Conservation (phyloP, 2,329 filamentous ascomycete genomes). For the Xylaria sp. region DNA sequence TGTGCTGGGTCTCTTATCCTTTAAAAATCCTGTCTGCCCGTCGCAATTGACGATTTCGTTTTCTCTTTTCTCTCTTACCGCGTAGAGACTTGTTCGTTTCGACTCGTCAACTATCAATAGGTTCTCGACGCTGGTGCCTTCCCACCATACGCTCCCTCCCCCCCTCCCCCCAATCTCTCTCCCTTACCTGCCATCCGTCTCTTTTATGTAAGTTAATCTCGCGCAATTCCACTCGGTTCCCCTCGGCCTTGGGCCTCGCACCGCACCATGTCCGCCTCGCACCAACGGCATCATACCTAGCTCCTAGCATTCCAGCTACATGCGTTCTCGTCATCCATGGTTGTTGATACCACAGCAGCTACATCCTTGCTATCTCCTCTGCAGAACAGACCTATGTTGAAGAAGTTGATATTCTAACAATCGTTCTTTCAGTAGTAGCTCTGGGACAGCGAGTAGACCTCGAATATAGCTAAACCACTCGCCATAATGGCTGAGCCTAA, state of each 20-base stretch:
- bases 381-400: constrained; percentile 4
- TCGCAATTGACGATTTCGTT: constrained; percentile 37
- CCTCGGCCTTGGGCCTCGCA: constrained; percentile 17
- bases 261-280: constrained; percentile 20
- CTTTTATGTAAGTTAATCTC: constrained; percentile 18
- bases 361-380: constrained; percentile 4
- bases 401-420: constrained; percentile 8
- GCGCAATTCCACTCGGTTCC: constrained; percentile 10
- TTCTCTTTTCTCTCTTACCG: constrained; percentile 35
- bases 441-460: constrained; percentile 33
- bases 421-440: constrained; percentile 19
- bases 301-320: constrained; percentile 37
- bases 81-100: constrained; percentile 32
- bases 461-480: constrained; percentile 28
- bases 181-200: no score
- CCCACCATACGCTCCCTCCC: constrained; percentile 20
- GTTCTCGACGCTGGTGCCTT: constrained; percentile 37
- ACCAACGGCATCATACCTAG: constrained; percentile 23
- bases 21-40: constrained; percentile 38
- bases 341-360: background rate
- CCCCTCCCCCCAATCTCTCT: background rate
- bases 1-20: constrained; percentile 27
- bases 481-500: constrained; percentile 62
- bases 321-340: background rate
- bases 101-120: constrained; percentile 30